A percentile compares a stretch with the other conserved stretches of the same genome.
Evolutionary conservation across 352 stramenopile genomes (phyloP).

Genomic region (Globisporangium paddicum): DNA sequence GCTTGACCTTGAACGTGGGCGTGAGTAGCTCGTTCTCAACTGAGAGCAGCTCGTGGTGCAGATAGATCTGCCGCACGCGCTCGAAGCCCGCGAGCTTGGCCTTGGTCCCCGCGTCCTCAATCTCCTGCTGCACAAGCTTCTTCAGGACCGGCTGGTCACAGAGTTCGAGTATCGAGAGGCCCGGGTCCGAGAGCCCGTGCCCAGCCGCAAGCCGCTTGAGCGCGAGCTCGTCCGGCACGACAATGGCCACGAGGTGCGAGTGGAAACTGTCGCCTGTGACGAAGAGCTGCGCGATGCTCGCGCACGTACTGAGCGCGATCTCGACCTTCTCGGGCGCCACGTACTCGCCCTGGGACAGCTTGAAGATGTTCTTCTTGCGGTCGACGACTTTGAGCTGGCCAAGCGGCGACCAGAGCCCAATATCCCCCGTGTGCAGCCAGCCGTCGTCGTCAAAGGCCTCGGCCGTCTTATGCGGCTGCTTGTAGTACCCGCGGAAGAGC

Average conservation of each 20-base stretch:
- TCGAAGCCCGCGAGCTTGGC: conserved; percentile 91
- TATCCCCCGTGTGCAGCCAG: conserved; percentile 97
- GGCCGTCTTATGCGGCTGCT: conserved; percentile 89
- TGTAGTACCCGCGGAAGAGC: conserved; percentile 94
- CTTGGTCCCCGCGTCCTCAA: conserved; percentile 44
- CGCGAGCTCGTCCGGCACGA: conserved; percentile 77
- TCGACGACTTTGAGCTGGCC: conserved; percentile 90
- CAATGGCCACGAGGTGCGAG: conserved; percentile 91
- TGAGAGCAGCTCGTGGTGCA: conserved; percentile 89
- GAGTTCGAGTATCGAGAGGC: conserved; percentile 33
- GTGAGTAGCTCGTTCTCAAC: conserved; percentile 94
- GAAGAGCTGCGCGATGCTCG: conserved; percentile 93
- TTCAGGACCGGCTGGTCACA: conserved; percentile 46
- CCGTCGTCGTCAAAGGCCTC: conserved; percentile 90
- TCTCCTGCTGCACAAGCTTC: conserved; percentile 38
- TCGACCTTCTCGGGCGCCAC: conserved; percentile 97
- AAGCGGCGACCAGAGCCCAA: conserved; percentile 92
- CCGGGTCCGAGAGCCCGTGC: conserved; percentile 21
- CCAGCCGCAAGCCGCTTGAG: conserved; percentile 29
- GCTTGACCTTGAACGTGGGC: conserved; percentile 97
- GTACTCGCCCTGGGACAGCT: conserved; percentile 95
- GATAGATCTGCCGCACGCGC: conserved; percentile 86
- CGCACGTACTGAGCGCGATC: conserved; percentile 87
- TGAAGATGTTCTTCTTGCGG: conserved; percentile 94
- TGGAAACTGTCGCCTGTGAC: conserved; percentile 96